These are phyloP conservation scores for Pisolithus tinctorius DNA, from an alignment of 768 basidiomycete species.

Conservation along the genomic window DNA sequence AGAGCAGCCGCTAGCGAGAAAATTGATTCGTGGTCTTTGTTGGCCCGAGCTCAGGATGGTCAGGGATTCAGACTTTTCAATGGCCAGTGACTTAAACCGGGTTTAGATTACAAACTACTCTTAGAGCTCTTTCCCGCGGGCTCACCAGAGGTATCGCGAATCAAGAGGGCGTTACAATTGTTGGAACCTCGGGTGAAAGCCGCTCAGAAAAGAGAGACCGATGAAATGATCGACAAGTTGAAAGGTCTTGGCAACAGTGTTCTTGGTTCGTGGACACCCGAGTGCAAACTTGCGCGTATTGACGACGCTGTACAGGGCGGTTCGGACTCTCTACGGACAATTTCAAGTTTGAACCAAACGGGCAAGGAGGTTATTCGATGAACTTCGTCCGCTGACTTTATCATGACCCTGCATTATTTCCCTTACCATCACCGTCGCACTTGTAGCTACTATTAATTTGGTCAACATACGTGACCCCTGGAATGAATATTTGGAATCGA, in stretches of 20 bases:
- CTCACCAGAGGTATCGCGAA: conserved; percentile 43
- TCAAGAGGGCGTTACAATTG: conserved; percentile 40
- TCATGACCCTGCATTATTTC: background rate
- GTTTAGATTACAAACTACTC: conserved; percentile 73
- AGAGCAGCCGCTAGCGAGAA: conserved; percentile 83
- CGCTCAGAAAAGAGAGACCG: conserved; percentile 80
- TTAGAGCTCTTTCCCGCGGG: conserved; percentile 52
- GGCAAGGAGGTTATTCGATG: conserved; percentile 93
- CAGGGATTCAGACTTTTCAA: background rate
- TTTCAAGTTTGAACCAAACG: conserved; percentile 93
- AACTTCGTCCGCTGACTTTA: conserved; percentile 57
- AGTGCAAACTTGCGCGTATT: background rate
- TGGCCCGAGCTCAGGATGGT: conserved; percentile 85
- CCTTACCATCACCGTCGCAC: background rate
- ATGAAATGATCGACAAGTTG: conserved; percentile 88
- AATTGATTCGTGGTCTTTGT: conserved; percentile 75
- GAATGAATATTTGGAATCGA: conserved; percentile 22
- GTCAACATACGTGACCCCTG: conserved; percentile 15
- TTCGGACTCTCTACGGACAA: conserved; percentile 95
- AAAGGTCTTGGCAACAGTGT: conserved; percentile 90
- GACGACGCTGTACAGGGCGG: conserved; percentile 46
- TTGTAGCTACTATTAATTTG: background rate
- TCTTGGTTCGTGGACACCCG: conserved; percentile 48
- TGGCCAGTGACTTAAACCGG: background rate
- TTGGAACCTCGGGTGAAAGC: conserved; percentile 66